Evolutionary conservation across 78 protist genomes (phyloP).

Genomic region (Dictyostelium purpureum): DNA sequence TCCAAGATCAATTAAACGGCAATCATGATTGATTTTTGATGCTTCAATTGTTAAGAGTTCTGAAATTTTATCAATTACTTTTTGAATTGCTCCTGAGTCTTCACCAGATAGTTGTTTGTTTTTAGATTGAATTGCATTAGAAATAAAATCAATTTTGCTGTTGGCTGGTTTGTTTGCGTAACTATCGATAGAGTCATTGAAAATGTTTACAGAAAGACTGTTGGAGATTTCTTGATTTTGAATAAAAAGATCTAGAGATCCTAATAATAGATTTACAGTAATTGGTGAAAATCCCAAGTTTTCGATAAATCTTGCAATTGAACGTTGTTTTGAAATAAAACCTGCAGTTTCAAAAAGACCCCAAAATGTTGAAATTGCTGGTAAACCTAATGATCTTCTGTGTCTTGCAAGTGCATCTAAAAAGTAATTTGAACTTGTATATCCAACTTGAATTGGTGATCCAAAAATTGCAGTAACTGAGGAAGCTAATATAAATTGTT

Average conservation of each 20-base stretch:
- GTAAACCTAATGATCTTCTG: conserved; percentile 45
- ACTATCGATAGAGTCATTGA: background rate
- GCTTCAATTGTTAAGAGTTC: background rate
- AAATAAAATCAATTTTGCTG: background rate
- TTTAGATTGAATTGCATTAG: background rate
- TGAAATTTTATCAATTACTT: background rate
- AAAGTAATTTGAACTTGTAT: conserved; percentile 84
- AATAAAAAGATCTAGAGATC: background rate
- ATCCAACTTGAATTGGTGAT: conserved; percentile 56
- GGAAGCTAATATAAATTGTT: conserved; percentile 58
- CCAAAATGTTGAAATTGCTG: conserved; percentile 32
- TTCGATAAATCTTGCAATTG: background rate
- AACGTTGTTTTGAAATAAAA: background rate
- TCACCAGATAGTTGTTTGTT: background rate
- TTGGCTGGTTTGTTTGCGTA: background rate
- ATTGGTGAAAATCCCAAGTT: background rate
- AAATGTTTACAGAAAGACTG: background rate
- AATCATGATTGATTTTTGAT: background rate
- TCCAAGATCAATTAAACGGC: conserved; percentile 11
- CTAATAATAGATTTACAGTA: background rate
- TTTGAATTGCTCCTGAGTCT: background rate
- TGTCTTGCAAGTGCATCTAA: conserved; percentile 64
- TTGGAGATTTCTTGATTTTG: background rate
- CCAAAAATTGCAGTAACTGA: conserved; percentile 6
- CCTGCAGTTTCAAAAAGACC: conserved; percentile 62